Evolutionary conservation across 495 filamentous ascomycete species (phyloP), one percentile per base, ranked within the genome.

Genomic region (Penicillium coffeae): DNA sequence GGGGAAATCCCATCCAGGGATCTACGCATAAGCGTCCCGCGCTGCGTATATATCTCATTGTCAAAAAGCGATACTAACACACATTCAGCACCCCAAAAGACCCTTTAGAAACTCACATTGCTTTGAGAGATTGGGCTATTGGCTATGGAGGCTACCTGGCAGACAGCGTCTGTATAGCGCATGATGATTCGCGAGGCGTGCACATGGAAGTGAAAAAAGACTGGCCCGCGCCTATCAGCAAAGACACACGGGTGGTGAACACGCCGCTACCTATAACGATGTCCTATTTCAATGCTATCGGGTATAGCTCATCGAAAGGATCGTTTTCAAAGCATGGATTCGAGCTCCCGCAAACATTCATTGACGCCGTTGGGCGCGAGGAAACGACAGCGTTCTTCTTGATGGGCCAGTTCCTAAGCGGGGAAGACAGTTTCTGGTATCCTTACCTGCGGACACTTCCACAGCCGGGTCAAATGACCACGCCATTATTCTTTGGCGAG

Each of bases 381-480:
- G 70, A 75, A 45, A 64, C 65, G 4, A 55, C 58, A 15, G 61
- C 66, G 0, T 79, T 85, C 52, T 82, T 84, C 53, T 66, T 88
- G 0, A 73, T 82, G 45, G 69, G 78, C 18, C 79, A 88, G 55
- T 72, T 71, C 53, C 51, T 82, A 30, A 60, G 74, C 6, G 69
- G 65, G 1, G 30, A 62, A 13, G 46, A 68, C n/a, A 75, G 79
- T 1, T 80, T 78, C 48, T 88, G 84, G 84, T 70, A 63, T 56
- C 80, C 82, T 3, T 88, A 87, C 62, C 57, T 87, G 13, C 62
- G 68, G 13, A 74, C 73, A 18, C 51, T 88, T 35, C 84, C 84
- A n/a, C 59, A 60, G 41, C 72, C 74, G 5, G 68, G 72, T 2
- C 66, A 72, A 1, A 66, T 84, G 50, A 74, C 74, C 27, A 84